Evolutionary conservation across 2,329 filamentous ascomycete genomes (phyloP), one percentile per base, ranked within the genome.

Genomic region (Scleromitrula shiraiana): DNA sequence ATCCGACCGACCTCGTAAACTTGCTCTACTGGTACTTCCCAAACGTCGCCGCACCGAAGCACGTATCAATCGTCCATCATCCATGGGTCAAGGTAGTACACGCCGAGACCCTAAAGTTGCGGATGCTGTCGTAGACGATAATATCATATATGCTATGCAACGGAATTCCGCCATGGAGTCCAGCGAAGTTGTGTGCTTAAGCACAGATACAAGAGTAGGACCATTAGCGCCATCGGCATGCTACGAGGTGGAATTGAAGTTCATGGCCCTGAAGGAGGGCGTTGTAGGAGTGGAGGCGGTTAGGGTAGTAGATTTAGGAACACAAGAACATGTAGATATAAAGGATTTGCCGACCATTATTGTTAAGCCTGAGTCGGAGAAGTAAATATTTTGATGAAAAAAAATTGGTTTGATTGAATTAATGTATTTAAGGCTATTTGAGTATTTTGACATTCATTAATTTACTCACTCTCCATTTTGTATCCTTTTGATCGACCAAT

Each of bases 271-370:
- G 44, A 67, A 65, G 45, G 72, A 77, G 40, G 87, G 86, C 0
- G 74, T 87, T 26, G 72, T 87, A 24, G 74, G 75, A n/a, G 65
- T 91, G 2, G 86, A 90, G 57, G 81, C 82, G 2, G 72, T 91
- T 17, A 72, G 85, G 41, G 77, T 91, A 1, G 73, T 90, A 3
- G 87, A 93, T 63, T 63, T 91, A 51, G 77, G 72, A 19, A 85
- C 78, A 27, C 82, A 87, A 59, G 85, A 90, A 67, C 83, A 85
- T 60, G 82, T 87, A 3, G 85, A 91, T 64, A 80, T 90, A 46
- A 75, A 78, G 51, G 83, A 91, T 52, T 63, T 93, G 54, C 87
- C 87, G 0, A 80, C 76, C 37, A 78, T 88, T 57, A 67, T 88
- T 45, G 73, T 83, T 12, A 47, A 22, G 15, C 30, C 45, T 26